A percentile compares a stretch with the other conserved stretches of the same genome.
phyloP scores from a whole-genome alignment of 106 monocot genomes.

The Dendrobium huoshanense region DNA sequence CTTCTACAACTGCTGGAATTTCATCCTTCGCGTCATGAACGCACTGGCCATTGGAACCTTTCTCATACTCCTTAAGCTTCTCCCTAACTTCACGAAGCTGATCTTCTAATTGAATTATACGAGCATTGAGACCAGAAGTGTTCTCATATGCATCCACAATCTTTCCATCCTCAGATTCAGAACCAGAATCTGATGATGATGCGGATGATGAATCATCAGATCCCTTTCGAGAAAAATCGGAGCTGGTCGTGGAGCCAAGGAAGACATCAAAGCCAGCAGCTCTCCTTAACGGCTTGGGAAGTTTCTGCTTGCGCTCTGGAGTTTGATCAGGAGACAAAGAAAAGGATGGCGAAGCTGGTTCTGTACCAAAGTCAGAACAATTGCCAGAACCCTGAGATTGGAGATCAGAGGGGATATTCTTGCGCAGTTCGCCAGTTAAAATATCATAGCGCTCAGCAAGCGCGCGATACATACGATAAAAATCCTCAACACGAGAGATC shows the following conservation, averaged over 20 bases:
- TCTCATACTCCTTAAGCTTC: conserved; percentile 36
- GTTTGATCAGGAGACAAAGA: conserved; percentile 20
- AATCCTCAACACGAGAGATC: conserved; percentile 56
- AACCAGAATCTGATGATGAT: conserved; percentile 34
- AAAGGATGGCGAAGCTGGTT: conserved; percentile 31
- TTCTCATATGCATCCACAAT: conserved; percentile 18
- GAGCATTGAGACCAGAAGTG: conserved; percentile 21
- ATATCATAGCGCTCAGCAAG: conserved; percentile 69
- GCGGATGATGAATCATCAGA: conserved; percentile 24
- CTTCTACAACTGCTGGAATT: too few relatives aligned
- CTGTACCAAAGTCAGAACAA: conserved; percentile 39
- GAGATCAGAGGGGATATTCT: conserved; percentile 35
- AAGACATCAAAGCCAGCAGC: conserved; percentile 54
- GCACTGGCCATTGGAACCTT: neutral
- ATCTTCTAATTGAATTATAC: conserved; percentile 46
- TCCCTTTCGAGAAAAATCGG: conserved; percentile 35
- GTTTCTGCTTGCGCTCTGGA: conserved; percentile 10
- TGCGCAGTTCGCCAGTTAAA: conserved; percentile 59
- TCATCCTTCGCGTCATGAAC: neutral
- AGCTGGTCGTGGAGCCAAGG: conserved; percentile 47
- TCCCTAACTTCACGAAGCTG: conserved; percentile 33
- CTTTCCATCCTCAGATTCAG: conserved; percentile 34
- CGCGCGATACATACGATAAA: conserved; percentile 76
- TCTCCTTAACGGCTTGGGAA: conserved; percentile 17
- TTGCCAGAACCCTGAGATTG: conserved; percentile 34